Evolutionary conservation across 306 rosid genomes (phyloP), one percentile per base, ranked within the genome.

Genomic region (Vigna trinervia): DNA sequence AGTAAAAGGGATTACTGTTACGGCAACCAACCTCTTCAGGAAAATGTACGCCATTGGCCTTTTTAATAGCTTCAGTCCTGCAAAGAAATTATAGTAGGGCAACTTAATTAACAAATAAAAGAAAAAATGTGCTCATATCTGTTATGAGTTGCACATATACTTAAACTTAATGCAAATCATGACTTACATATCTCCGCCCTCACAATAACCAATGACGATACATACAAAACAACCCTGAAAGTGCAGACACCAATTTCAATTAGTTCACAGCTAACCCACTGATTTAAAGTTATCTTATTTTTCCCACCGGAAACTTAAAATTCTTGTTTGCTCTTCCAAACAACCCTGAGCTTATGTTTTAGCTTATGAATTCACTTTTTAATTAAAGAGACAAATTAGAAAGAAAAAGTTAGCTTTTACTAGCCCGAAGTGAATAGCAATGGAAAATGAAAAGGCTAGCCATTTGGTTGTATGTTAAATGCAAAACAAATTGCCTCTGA

Each of bases 211-310:
- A 47, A 92, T 82, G 76, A 95, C 77, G 53, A 95, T 95, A 87
- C 99, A 95, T 34, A 95, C 99, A 78, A 89, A 95, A 82, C 97
- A 95, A 81, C 99, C 99, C 99, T 95, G 94, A 34, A 75, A 75
- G 28, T 54, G 68, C 82, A 75, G 46, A 39, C 46, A 81, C 28
- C 76, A 74, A 13, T 45, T 45, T 45, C 15, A 45, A 45, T 45
- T 45, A 45, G 50, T 45, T 11, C 50, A 45, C 14, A 45, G 50
- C 15, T 8, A 9, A 41, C 46, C 45, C 46, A 41, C 12, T 41
- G 46, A 8, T 45, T 45, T 45, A 8, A 45, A 11, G 3, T 45
- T 2, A 45, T 12, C 12, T 45, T 45, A 41, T 1, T 41, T 41
- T 41, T 9, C 46, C 46, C 12, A 11, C 50, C 50, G 5, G 14